Evolutionary conservation across 2,329 filamentous ascomycete species (phyloP).

Genomic region (Colletotrichum sp.): DNA sequence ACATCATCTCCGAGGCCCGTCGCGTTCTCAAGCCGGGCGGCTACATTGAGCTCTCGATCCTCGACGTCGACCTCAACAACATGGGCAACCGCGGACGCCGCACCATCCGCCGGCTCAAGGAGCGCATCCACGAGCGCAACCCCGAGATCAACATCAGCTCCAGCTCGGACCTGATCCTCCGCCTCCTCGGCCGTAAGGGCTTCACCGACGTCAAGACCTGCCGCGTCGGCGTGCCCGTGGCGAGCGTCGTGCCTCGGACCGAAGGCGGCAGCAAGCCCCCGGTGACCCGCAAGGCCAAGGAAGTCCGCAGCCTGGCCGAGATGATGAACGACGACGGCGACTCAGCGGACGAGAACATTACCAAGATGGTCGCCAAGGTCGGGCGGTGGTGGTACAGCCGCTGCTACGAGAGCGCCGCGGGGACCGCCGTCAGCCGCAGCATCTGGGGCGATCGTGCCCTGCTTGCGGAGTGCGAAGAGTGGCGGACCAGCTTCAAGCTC

Average conservation of each 20-base stretch:
- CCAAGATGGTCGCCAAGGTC: slow-evolving; percentile 89
- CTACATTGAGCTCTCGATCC: slow-evolving; percentile 78
- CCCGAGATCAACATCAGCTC: slow-evolving; percentile 66
- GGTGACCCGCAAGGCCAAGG: slow-evolving; percentile 30
- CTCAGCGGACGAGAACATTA: slow-evolving; percentile 82
- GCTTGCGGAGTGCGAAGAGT: slow-evolving; percentile 83
- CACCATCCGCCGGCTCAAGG: slow-evolving; percentile 74
- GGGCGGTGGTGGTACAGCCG: slow-evolving; percentile 96
- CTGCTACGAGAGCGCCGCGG: slow-evolving; percentile 80
- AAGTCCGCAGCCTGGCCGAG: slow-evolving; percentile 68
- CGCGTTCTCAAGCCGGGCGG: slow-evolving; percentile 80
- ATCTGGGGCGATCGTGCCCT: slow-evolving; percentile 82
- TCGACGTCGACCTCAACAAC: slow-evolving; percentile 82
- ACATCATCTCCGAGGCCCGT: slow-evolving; percentile 76
- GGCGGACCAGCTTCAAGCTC: slow-evolving; percentile 86
- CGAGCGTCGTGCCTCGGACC: slow-evolving; percentile 49
- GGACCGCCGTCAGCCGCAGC: slow-evolving; percentile 53
- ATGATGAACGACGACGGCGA: slow-evolving; percentile 75
- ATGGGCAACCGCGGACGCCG: slow-evolving; percentile 77
- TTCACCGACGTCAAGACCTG: slow-evolving; percentile 78
- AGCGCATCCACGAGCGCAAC: slow-evolving; percentile 67
- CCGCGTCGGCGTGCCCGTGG: slow-evolving; percentile 78
- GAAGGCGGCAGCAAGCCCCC: slow-evolving; percentile 22
- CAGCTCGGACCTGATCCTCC: slow-evolving; percentile 66
- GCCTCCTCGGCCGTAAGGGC: slow-evolving; percentile 70